Evolutionary conservation across 305 asterid species (phyloP).

Genomic region (Fraxinus sp.): DNA sequence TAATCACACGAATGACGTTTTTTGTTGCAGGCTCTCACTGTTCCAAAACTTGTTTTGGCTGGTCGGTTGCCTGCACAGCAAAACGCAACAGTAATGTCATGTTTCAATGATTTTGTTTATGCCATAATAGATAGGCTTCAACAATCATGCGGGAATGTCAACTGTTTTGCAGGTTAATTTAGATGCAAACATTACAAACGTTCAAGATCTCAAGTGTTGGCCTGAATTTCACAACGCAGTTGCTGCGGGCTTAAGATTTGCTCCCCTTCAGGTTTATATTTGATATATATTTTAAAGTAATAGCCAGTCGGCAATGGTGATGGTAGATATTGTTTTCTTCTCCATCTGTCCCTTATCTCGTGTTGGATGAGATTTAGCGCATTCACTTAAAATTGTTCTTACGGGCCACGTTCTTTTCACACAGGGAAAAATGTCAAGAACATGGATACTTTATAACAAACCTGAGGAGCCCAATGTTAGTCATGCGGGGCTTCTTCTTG

Average conservation of each 20-base stretch:
- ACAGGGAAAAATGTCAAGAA: conserved; percentile 96
- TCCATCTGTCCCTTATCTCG: conserved; percentile 7
- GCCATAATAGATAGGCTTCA: conserved; percentile 13
- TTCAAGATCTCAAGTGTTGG: conserved; percentile 89
- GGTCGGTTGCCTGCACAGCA: conserved; percentile 98
- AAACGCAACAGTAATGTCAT: conserved; percentile 75
- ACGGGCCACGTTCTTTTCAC: conserved; percentile 18
- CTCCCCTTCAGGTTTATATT: conserved; percentile 82
- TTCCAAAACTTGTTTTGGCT: conserved; percentile 96
- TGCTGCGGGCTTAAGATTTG: conserved; percentile 93
- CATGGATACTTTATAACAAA: conserved; percentile 93
- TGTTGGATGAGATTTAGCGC: conserved; percentile 16
- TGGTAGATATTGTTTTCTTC: background rate
- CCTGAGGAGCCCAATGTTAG: conserved; percentile 92
- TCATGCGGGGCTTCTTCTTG: conserved; percentile 96
- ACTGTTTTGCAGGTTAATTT: conserved; percentile 67
- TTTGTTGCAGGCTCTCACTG: conserved; percentile 74
- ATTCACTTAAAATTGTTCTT: conserved; percentile 16
- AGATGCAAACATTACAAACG: conserved; percentile 80
- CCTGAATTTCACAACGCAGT: conserved; percentile 99
- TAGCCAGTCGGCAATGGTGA: conserved; percentile 13
- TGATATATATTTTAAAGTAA: conserved; percentile 4
- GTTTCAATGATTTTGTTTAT: conserved; percentile 11
- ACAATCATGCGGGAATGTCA: conserved; percentile 22
- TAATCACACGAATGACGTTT: background rate